Conservation (phyloP, 345 rosid genomes). For the Sonneratia alba region DNA sequence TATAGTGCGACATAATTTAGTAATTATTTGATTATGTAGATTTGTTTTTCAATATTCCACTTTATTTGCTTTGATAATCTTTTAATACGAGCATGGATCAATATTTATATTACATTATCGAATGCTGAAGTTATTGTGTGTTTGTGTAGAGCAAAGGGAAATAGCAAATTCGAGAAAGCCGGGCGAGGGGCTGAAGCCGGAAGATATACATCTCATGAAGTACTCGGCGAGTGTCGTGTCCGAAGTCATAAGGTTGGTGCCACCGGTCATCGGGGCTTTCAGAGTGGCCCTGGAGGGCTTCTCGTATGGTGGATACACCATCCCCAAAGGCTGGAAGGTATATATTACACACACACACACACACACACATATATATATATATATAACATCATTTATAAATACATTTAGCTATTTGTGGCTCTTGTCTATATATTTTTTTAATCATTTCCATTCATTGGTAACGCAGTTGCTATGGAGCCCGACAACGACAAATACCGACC, state of each 20-base stretch:
- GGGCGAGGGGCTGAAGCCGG: conserved; percentile 8
- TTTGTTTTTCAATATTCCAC: no score
- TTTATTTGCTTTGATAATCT: no score
- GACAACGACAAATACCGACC: conserved; percentile 10
- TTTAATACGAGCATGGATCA: no score
- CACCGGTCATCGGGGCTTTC: conserved; percentile 9
- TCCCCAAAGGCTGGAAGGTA: conserved; percentile 53
- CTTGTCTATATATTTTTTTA: neutral
- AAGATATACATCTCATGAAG: conserved; percentile 12
- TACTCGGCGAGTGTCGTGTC: conserved; percentile 11
- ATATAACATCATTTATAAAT: no score
- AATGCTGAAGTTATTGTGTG: neutral
- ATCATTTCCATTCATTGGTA: no score
- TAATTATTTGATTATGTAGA: no score
- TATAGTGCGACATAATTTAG: no score
- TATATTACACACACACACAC: no score
- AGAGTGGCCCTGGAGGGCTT: conserved; percentile 25
- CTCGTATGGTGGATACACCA: conserved; percentile 26
- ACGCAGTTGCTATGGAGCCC: conserved; percentile 6
- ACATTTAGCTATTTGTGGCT: neutral
- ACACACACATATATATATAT: no score
- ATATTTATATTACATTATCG: no score
- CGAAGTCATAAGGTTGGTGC: conserved; percentile 9
- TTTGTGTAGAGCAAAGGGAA: conserved; percentile 9
- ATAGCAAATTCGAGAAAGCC: conserved; percentile 8